Evolutionary conservation across 1,139 yeast species (phyloP), one percentile per base, ranked within the genome.

Genomic region (Taiozyma onychis): DNA sequence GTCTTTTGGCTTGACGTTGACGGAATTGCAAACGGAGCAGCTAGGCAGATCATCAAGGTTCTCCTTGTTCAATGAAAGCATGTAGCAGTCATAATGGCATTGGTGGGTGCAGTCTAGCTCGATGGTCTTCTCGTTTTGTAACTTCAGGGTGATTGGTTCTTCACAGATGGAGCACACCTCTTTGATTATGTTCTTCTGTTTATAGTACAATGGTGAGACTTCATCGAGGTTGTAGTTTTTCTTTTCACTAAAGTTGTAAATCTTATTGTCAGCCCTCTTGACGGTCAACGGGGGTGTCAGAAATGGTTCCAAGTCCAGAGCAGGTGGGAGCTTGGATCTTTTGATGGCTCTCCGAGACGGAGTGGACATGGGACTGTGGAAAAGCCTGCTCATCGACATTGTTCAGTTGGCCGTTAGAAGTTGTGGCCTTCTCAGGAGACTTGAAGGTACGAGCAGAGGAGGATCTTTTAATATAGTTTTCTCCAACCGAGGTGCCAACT

Each of bases 131-230:
- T 71, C 75, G 10, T 69, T 70, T 2, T 54, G 41, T 26, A 70
- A 59, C 35, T 61, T 60, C 9, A 58, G 56, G 8, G 62, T 58
- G 39, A 71, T 57, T 5, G 58, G 54, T 44, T 72, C 76, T 13
- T 64, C 64, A 54, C 76, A 72, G 24, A 71, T 57, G 9, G 63
- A 58, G 51, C 76, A 72, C 3, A 43, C 48, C 39, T 61, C 62
- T 11, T 61, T 61, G 4, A 58, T 50, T 48, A 52, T 63, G 41
- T 57, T 47, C 57, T 54, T 63, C 60, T 18, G 60, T 30, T 43
- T 43, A 10, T 44, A 35, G 55, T 13, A 37, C 6, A 41, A n/a
- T 16, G 26, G 30, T 8, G 27, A 32, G 4, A 44, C 26, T 2
- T 44, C 22, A 11, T 44, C 44, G 2, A 39, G 22, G 14, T 39